Conservation (phyloP, 1,284 basidiomycete genomes). For the Blastosporella zonata region DNA sequence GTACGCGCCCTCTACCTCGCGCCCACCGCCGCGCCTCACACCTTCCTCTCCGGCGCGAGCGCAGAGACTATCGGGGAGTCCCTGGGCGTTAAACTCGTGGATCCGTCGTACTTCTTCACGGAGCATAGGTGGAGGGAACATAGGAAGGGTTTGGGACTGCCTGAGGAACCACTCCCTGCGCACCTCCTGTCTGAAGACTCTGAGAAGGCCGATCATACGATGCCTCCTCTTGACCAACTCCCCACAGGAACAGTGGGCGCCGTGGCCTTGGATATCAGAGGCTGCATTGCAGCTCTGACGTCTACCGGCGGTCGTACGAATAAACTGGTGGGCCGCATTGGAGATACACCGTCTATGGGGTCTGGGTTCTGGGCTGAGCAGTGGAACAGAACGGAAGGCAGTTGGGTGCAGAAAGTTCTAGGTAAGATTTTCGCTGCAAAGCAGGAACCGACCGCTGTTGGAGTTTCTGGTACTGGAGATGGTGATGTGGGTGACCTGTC, state of each 20-base stretch:
- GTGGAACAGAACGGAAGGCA: conserved; percentile 49
- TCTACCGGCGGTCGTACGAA: conserved; percentile 83
- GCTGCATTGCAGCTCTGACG: conserved; percentile 70
- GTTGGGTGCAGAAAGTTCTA: conserved; percentile 38
- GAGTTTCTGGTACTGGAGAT: conserved; percentile 79
- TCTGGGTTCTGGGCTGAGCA: conserved; percentile 81
- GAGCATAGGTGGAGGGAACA: conserved; percentile 73
- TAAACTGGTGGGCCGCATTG: conserved; percentile 77
- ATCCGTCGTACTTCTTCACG: conserved; percentile 76
- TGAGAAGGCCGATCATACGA: conserved; percentile 15
- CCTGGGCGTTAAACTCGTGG: conserved; percentile 57
- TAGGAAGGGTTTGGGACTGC: conserved; percentile 64
- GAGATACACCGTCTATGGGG: conserved; percentile 78
- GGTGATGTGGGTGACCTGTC: conserved; percentile 58
- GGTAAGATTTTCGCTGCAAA: conserved; percentile 26
- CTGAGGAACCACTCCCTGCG: conserved; percentile 54
- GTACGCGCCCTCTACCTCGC: conserved; percentile 67
- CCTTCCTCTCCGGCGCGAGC: conserved; percentile 63
- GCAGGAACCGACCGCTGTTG: conserved; percentile 49
- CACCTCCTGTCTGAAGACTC: conserved; percentile 21
- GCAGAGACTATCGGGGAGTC: conserved; percentile 59
- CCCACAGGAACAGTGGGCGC: conserved; percentile 83
- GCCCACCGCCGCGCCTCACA: conserved; percentile 57
- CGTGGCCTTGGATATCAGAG: conserved; percentile 71
- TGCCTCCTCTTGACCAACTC: conserved; percentile 48